Conservation (phyloP, 1,284 basidiomycete species). For the Taiwanofungus camphoratus region DNA sequence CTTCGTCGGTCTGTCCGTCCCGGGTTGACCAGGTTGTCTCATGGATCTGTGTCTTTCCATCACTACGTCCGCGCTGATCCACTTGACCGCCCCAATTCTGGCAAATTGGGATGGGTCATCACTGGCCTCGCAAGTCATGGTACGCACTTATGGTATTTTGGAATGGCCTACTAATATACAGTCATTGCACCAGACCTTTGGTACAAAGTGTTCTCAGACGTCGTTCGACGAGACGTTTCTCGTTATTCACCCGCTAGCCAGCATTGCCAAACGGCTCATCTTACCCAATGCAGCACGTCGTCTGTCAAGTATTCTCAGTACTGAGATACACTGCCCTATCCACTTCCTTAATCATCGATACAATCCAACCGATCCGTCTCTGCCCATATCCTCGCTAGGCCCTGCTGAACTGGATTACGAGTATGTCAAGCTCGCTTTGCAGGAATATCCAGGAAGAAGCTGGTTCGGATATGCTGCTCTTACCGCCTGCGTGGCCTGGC, state of each 20-base stretch:
- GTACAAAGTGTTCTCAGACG: conserved; percentile 76
- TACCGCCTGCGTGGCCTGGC: conserved; percentile 44
- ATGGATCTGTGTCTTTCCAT: conserved; percentile 59
- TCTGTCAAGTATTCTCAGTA: conserved; percentile 42
- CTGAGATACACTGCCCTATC: conserved; percentile 53
- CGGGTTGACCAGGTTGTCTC: conserved; percentile 40
- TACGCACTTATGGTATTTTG: conserved; percentile 25
- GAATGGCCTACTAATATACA: neutral
- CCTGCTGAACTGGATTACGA: conserved; percentile 69
- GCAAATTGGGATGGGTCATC: conserved; percentile 64
- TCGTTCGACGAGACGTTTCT: conserved; percentile 56
- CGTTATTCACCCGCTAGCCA: conserved; percentile 49
- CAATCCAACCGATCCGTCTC: conserved; percentile 36
- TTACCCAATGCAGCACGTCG: conserved; percentile 31
- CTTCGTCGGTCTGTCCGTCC: neutral
- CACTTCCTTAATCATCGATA: conserved; percentile 61
- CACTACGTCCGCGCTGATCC: conserved; percentile 56
- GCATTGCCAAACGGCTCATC: conserved; percentile 50
- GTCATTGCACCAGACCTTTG: conserved; percentile 47
- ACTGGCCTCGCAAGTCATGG: conserved; percentile 66
- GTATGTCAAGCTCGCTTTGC: conserved; percentile 63
- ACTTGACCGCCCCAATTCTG: conserved; percentile 61
- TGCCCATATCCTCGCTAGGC: conserved; percentile 53
- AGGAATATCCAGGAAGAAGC: conserved; percentile 52
- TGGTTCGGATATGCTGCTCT: conserved; percentile 58